These are phyloP conservation scores for Strobilomyces confusus DNA, from an alignment of 768 basidiomycete species.

Conservation along the genomic window DNA sequence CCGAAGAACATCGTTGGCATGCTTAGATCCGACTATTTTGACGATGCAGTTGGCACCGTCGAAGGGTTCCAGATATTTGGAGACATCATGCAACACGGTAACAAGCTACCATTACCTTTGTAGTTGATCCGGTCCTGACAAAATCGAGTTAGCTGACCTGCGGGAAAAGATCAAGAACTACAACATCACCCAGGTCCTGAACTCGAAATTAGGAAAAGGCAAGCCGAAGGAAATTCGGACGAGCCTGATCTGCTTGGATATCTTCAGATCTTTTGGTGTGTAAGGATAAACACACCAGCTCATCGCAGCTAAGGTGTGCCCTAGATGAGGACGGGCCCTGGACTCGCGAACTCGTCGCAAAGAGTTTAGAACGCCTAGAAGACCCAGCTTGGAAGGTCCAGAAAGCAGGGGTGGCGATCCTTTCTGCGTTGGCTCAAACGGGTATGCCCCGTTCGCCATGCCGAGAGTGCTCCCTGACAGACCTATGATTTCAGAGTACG, in stretches of 20 bases:
- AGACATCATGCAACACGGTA: slow-evolving; percentile 21
- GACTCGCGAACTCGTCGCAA: slow-evolving; percentile 10
- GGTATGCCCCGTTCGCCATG: neutral
- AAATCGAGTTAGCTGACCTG: slow-evolving; percentile 6
- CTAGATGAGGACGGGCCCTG: slow-evolving; percentile 11
- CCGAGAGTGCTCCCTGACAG: neutral
- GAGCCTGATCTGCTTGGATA: slow-evolving; percentile 23
- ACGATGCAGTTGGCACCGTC: slow-evolving; percentile 20
- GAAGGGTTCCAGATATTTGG: slow-evolving; percentile 26
- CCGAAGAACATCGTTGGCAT: slow-evolving; percentile 20
- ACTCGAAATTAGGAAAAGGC: slow-evolving; percentile 13
- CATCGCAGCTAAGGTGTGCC: neutral
- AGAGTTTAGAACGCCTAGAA: slow-evolving; percentile 5
- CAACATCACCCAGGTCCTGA: slow-evolving; percentile 16
- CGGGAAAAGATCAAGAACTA: slow-evolving; percentile 10
- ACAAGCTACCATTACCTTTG: neutral
- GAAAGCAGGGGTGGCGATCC: slow-evolving; percentile 23
- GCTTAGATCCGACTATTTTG: slow-evolving; percentile 23
- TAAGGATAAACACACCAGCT: neutral
- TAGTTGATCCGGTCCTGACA: neutral
- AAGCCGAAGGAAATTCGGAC: slow-evolving; percentile 16
- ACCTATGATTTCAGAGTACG: neutral
- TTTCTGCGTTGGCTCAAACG: slow-evolving; percentile 20
- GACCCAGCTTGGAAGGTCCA: slow-evolving; percentile 12
- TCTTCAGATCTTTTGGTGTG: slow-evolving; percentile 19